These are phyloP conservation scores for Leccinum subrobustum DNA, from an alignment of 1,284 basidiomycete species.

Conservation along the genomic window DNA sequence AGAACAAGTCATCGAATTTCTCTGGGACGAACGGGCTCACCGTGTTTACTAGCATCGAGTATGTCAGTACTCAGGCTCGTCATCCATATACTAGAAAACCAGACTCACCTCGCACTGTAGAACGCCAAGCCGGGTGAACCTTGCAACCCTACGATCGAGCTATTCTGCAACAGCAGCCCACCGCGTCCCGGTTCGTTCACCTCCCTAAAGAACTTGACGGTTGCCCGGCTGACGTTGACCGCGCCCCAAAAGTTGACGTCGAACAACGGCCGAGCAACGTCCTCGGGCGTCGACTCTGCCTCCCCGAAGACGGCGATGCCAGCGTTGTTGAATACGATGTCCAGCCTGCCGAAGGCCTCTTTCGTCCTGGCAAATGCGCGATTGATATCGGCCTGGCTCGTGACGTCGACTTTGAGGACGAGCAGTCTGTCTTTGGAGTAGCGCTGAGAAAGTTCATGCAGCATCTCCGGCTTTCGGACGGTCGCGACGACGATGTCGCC, in stretches of 20 bases:
- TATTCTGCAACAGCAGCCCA: slow-evolving; percentile 6
- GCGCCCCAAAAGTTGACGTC: slow-evolving; percentile 26
- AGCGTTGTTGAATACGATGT: slow-evolving; percentile 20
- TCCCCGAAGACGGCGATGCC: not conserved
- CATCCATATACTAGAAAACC: too few species aligned
- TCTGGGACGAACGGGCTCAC: not conserved
- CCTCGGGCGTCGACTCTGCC: not conserved
- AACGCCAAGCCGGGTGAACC: not conserved
- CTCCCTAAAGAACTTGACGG: slow-evolving; percentile 20
- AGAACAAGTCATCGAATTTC: not conserved
- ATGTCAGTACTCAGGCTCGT: not conserved
- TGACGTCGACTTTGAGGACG: slow-evolving; percentile 9
- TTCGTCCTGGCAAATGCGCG: slow-evolving; percentile 10
- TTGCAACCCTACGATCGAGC: not conserved
- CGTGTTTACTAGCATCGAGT: slow-evolving; percentile 2
- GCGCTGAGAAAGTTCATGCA: not conserved
- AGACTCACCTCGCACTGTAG: slow-evolving; percentile 4
- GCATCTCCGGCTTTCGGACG: slow-evolving; percentile 5
- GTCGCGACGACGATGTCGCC: slow-evolving; percentile 8
- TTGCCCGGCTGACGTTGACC: slow-evolving; percentile 12
- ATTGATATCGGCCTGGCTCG: slow-evolving; percentile 6
- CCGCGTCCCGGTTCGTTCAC: slow-evolving; percentile 16
- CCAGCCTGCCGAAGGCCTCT: slow-evolving; percentile 8
- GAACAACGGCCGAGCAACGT: slow-evolving; percentile 12
- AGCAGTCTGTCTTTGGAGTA: slow-evolving; percentile 4